Base-by-base conservation (phyloP, 2,329 filamentous ascomycete species). In the Trichoderma sp. region DNA sequence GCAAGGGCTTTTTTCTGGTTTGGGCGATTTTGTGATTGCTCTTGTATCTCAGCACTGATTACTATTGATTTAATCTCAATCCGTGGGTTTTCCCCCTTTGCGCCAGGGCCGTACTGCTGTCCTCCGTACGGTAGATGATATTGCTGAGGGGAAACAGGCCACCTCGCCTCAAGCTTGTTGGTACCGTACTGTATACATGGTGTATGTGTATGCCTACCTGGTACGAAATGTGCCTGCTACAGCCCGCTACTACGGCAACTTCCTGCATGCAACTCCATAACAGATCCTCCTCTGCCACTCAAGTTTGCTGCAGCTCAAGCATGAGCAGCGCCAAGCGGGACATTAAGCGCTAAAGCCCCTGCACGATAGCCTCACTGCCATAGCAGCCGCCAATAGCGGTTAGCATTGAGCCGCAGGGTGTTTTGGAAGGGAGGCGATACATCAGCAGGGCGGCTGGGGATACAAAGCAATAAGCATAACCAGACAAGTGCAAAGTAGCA, bases 221-320 rank as follows among this genome's bases (percentile, higher is more conserved):
- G 9, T 19, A 37, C 19, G 37, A n/a, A 29, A 27, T 22, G 59
- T 29, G 29, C 32, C 32, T 27, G 42, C 27, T 29, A 29, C n/a
- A 10, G 52, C 32, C 48, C 22, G 19, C 32, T 29, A 34, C 32
- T 22, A 37, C 32, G 54, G 54, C 32, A 37, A n/a, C 54, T 35
- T n/a, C 54, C n/a, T 57, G 54, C 54, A 57, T 57, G 54, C 52
- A n/a, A 56, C 60, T 64, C 60, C 60, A 45, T 64, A 64, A 53
- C 59, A 63, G 59, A 22, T 53, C 45, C 59, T 45, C 59, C 59
- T 50, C 42, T 19, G 22, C 35, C 15, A 17, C 12, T 22, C 39
- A 27, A 17, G 59, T n/a, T 9, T 22, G 35, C 56, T 58, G 57
- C 57, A 59, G 57, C 57, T 19, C 53, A 22, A 35, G 34, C 5